Conservation (phyloP, 305 asterid genomes). For the Withania somnifera region DNA sequence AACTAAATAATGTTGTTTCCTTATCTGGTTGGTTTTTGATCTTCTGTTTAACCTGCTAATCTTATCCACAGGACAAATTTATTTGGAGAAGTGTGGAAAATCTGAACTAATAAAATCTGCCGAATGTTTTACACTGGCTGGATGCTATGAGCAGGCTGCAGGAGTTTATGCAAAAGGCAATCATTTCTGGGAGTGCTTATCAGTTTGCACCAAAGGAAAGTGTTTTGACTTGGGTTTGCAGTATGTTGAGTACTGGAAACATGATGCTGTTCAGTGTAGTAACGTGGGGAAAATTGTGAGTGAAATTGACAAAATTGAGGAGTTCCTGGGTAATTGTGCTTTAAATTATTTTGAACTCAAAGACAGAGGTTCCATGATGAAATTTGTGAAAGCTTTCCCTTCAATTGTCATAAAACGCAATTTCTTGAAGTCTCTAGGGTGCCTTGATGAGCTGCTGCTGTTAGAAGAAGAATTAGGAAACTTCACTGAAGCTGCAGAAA, state of each 20-base stretch:
- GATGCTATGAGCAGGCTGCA: conserved; percentile 32
- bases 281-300: not conserved
- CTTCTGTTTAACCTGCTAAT: not conserved
- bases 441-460: conserved; percentile 32
- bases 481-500: conserved; percentile 50
- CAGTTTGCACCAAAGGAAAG: conserved; percentile 38
- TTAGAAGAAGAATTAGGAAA: conserved; percentile 49
- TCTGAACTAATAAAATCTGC: conserved; percentile 44
- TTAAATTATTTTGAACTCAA: conserved; percentile 15
- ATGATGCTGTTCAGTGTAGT: conserved; percentile 7
- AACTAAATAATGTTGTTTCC: not conserved
- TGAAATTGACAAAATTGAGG: conserved; percentile 26
- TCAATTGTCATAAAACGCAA: conserved; percentile 30
- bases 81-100: conserved; percentile 35
- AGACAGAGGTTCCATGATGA: conserved; percentile 36
- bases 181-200: conserved; percentile 38
- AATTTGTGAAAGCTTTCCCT: conserved; percentile 35
- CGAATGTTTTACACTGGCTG: conserved; percentile 52
- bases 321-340: conserved; percentile 42
- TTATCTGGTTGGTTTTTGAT: not conserved
- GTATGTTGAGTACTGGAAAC: conserved; percentile 49
- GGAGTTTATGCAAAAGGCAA: conserved; percentile 36
- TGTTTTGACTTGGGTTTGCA: conserved; percentile 36
- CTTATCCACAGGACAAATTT: conserved; percentile 37
- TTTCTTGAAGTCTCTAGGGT: conserved; percentile 31